Percentiles rank a stretch among this genome's conserved stretches.
Evolutionary conservation across 352 stramenopile species (phyloP).

Genomic region (Globisporangium radiosum): DNA sequence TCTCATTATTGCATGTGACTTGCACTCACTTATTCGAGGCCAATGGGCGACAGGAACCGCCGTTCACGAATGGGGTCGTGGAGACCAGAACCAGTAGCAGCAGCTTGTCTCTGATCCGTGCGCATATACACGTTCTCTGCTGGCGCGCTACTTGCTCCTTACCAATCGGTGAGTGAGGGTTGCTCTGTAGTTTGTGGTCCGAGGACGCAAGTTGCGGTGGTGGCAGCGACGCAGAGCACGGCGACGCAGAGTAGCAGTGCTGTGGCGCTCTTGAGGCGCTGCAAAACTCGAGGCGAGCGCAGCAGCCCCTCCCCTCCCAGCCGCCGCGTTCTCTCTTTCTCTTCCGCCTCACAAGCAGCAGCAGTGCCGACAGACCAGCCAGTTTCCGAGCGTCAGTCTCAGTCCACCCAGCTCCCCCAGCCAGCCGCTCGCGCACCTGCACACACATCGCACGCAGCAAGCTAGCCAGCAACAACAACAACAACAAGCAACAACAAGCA

Average conservation of each 20-base stretch:
- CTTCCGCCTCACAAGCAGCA: not conserved
- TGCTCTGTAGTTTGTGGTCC: too few relatives aligned
- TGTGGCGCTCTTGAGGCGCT: not conserved
- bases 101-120: too few relatives aligned
- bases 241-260: not conserved
- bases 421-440: too few relatives aligned
- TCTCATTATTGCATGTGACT: not conserved
- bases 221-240: conserved; percentile 7
- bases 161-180: too few relatives aligned
- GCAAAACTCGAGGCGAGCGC: not conserved
- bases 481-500: too few relatives aligned
- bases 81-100: too few relatives aligned
- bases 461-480: too few relatives aligned
- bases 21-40: not conserved
- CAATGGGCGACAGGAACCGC: conserved; percentile 11
- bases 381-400: conserved; percentile 1
- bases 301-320: conserved; percentile 1
- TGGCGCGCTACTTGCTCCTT: too few relatives aligned
- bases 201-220: not conserved
- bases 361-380: not conserved
- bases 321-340: conserved; percentile 6
- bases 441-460: too few relatives aligned
- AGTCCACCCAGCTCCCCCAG: not conserved
- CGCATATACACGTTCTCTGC: too few relatives aligned
- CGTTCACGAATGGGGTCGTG: not conserved